Evolutionary conservation across 257 asterid genomes (phyloP), one percentile per base, ranked within the genome.

Genomic region (Scutellaria galericulata): DNA sequence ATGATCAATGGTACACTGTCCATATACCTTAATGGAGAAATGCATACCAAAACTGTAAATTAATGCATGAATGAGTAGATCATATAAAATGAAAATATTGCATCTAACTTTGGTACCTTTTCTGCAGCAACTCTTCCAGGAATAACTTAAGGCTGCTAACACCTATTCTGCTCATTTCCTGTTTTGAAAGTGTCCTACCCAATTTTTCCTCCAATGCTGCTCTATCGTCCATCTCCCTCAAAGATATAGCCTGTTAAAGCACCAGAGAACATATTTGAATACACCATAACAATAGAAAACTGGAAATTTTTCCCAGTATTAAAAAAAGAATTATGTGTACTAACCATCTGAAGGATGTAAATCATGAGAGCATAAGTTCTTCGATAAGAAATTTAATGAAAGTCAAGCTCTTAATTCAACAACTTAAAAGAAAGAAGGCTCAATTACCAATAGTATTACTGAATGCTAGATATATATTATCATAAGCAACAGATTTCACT

Each of bases 81-180:
- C 68, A 53, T 71, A 73, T 10, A 76, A 53, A 65, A 48, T 22
- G 10, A 45, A 46, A 54, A 69, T 24, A 55, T 5, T n/a, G 44
- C 35, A 55, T 52, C 75, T 46, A 64, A 53, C 11, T 59, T 20
- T 12, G 22, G 53, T 71, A 93, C 98, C 97, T 91, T 83, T 76
- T 86, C 79, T 83, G 91, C 73, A 93, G 88, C 85, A 93, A 88
- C 78, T 89, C 97, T 88, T 93, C 98, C 88, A 93, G 76, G 80
- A 93, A 93, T 75, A 82, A 77, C 92, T 91, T 86, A 69, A 93
- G 97, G 82, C 96, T 93, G 85, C 96, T 88, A 73, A 93, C 85
- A 73, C 98, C 98, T 78, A 91, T 87, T 76, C 97, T 89, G 84
- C 89, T 89, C 74, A 83, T 85, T 84, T 93, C 98, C 76, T 83